A percentile compares a stretch with the other conserved stretches of the same genome.
phyloP scores from a whole-genome alignment of 305 asterid genomes.

The Lippia alba region DNA sequence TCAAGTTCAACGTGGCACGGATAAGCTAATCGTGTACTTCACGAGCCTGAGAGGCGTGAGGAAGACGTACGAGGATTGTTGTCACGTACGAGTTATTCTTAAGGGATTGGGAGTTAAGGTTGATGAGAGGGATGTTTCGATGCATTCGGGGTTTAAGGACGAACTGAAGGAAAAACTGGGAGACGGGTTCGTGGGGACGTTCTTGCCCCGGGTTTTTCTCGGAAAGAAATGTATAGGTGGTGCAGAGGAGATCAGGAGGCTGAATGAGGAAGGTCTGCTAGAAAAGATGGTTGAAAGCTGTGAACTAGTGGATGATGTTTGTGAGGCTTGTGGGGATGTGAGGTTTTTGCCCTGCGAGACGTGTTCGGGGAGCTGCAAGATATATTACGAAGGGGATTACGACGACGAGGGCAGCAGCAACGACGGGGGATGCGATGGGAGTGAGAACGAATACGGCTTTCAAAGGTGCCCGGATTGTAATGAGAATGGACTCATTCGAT shows the following conservation, averaged over 20 bases:
- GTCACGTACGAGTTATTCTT: conserved; percentile 66
- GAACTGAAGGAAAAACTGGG: conserved; percentile 71
- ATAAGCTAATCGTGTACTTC: conserved; percentile 67
- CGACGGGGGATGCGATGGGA: conserved; percentile 31
- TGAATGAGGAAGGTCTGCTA: conserved; percentile 78
- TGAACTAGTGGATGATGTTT: conserved; percentile 52
- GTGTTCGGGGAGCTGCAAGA: conserved; percentile 90
- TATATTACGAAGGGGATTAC: conserved; percentile 59
- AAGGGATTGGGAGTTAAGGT: conserved; percentile 75
- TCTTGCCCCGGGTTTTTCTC: conserved; percentile 75
- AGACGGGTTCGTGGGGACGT: conserved; percentile 44
- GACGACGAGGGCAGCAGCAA: conserved; percentile 26
- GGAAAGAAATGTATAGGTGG: conserved; percentile 73
- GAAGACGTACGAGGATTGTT: conserved; percentile 93
- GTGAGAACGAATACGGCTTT: conserved; percentile 60
- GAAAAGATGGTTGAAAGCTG: conserved; percentile 71
- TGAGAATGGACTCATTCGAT: conserved; percentile 77
- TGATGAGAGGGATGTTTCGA: conserved; percentile 90
- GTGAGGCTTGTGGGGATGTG: conserved; percentile 90
- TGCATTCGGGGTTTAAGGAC: conserved; percentile 90
- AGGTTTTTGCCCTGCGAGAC: conserved; percentile 89
- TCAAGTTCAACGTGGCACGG: conserved; percentile 41
- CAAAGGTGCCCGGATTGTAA: conserved; percentile 85
- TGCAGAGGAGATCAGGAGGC: conserved; percentile 71
- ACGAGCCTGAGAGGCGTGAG: conserved; percentile 89